Evolutionary conservation across 2,329 filamentous ascomycete species (phyloP).

Genomic region (Pestalotiopsis sp.): DNA sequence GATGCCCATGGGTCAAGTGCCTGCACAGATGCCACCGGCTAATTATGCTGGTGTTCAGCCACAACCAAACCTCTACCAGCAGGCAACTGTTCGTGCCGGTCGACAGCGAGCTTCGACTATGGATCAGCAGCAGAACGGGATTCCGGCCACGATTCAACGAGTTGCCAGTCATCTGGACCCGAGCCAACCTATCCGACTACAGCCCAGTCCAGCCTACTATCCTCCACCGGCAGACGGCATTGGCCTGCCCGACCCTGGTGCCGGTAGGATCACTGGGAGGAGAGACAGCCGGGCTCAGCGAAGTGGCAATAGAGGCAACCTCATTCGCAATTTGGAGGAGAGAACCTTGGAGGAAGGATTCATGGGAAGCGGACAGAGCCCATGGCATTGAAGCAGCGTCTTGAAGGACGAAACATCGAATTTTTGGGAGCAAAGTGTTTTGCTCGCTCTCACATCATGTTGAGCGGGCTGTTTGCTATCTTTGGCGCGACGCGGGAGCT

Average conservation of each 20-base stretch:
- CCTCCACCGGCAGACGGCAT: conserved; percentile 87
- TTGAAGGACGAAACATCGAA: not conserved
- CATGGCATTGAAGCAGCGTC: conserved; percentile 65
- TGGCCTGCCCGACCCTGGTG: conserved; percentile 61
- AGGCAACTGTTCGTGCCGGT: conserved; percentile 75
- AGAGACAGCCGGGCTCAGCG: conserved; percentile 74
- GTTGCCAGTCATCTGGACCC: conserved; percentile 96
- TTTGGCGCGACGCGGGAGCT: not conserved
- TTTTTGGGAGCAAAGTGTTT: not conserved
- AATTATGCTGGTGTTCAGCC: conserved; percentile 60
- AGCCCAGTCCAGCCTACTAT: conserved; percentile 96
- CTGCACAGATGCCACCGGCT: conserved; percentile 65
- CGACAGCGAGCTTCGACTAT: conserved; percentile 93
- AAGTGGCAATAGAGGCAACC: conserved; percentile 62
- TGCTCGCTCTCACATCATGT: not conserved
- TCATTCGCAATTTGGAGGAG: conserved; percentile 93
- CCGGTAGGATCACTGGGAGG: conserved; percentile 61
- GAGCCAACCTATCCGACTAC: conserved; percentile 87
- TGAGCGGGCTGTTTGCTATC: not conserved
- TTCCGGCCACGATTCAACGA: conserved; percentile 88
- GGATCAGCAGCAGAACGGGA: conserved; percentile 91
- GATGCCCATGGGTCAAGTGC: conserved; percentile 70
- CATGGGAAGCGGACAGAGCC: conserved; percentile 64
- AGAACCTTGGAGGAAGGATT: conserved; percentile 92
- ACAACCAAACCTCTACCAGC: conserved; percentile 66